phyloP scores from a whole-genome alignment of 164 flowering plant genomes.

The Tinospora cordifolia region DNA sequence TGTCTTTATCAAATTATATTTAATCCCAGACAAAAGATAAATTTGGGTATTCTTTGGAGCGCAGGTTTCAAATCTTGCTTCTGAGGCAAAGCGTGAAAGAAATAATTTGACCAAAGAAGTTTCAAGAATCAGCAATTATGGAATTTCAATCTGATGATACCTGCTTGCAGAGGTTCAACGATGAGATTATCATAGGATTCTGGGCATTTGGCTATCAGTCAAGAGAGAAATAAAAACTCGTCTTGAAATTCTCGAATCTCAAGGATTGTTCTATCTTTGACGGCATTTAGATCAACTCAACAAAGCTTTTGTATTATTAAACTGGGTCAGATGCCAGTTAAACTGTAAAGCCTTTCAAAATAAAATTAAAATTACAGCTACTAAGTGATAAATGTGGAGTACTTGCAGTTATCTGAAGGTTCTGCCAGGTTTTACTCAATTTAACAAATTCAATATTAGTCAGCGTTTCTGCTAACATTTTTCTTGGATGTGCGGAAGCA shows the following conservation, averaged over 20 bases:
- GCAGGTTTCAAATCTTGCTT: slow-evolving; percentile 71
- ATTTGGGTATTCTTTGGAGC: not conserved
- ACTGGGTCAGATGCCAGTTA: too few relatives aligned
- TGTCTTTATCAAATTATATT: not conserved
- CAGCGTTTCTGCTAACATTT: too few relatives aligned
- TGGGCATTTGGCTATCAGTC: not conserved
- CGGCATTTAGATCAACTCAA: not conserved
- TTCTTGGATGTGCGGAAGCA: too few relatives aligned
- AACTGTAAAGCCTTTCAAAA: too few relatives aligned
- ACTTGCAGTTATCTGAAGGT: too few relatives aligned
- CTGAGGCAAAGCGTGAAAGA: slow-evolving; percentile 63
- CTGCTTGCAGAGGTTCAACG: not conserved
- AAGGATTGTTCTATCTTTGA: not conserved
- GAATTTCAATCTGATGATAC: slow-evolving; percentile 61
- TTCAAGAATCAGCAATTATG: slow-evolving; percentile 72
- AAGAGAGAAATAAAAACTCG: not conserved
- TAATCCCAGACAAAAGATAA: not conserved
- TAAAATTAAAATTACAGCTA: not conserved
- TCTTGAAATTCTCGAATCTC: not conserved
- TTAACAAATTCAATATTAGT: too few relatives aligned
- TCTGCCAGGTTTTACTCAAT: too few relatives aligned
- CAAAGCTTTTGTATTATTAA: not conserved
- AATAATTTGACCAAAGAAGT: slow-evolving; percentile 60
- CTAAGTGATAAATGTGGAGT: too few relatives aligned
- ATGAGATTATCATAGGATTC: not conserved